Base-by-base conservation (phyloP, 768 basidiomycete species). In the Phylloporus sp. region DNA sequence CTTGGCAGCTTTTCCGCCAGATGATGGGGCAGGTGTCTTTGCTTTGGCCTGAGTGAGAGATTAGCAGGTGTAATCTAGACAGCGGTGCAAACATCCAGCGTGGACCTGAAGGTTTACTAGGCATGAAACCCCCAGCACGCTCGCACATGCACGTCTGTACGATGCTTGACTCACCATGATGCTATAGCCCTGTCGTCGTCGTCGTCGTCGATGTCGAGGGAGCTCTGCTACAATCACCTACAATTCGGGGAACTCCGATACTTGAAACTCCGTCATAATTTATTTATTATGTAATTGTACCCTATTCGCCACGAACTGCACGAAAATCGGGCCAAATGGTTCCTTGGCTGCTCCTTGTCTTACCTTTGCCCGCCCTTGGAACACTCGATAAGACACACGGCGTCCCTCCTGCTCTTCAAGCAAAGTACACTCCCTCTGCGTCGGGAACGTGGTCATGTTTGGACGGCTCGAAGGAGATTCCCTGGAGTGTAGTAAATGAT, bases 1-100 rank as follows among this genome's bases (percentile, higher is more conserved):
- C 82, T 97, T 97, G 54, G 89, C 90, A 64, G 86, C 73, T 70
- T 92, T 92, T 67, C 88, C 86, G 57, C 86, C 84, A 55, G 80
- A 72, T 40, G 82, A 75, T 51, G 76, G 65, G 50, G 77, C 73
- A 49, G 84, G 71, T 56, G 89, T 71, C 64, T 83, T 75, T 75
- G 84, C 83, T 79, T 88, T 89, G 66, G 87, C 84, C 79, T 84
- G 79, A 71, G 42, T 46, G 44, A 56, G 7, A 20, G 35, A 49
- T 59, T 14, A 61, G 54, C 27, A 28, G 1, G 18, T 14, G 49
- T 49, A 45, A 67, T 67, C 65, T 21, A 22, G 42, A 33, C 17
- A 21, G 29, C 40, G 29, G 15, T 28, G 31, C 35, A 9, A 20
- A 44, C 61, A 67, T 67, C 65, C 65, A 57, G 45, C 50, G 24